Base-by-base conservation (phyloP, 768 basidiomycete genomes). In the Tricholomella constricta region DNA sequence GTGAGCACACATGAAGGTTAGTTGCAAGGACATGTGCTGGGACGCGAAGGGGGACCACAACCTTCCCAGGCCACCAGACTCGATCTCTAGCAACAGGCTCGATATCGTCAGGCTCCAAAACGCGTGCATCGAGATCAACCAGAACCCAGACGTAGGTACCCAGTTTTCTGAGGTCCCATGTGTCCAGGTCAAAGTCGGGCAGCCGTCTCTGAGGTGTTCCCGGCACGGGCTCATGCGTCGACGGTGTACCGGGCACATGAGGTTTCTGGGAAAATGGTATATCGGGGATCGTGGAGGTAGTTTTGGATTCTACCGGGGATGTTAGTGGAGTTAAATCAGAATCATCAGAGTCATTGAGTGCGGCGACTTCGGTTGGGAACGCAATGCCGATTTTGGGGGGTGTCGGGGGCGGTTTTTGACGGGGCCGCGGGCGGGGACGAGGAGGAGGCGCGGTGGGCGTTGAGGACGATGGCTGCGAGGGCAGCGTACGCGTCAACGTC, bases 51-150 rank as follows among this genome's bases (percentile, higher is more conserved):
- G 22, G 43, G 9, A 48, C 22, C 68, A 73, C 58, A 61, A 88
- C 88, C 73, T 78, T 77, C 25, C 76, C 85, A 19, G 88, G 88
- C 88, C 88, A 90, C 88, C 88, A 90, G 34, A 82, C 66, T 51
- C 65, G 57, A 26, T 69, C 68, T 11, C 54, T 65, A 2, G 62
- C 64, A 26, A 48, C 37, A 41, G 45, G 41, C 19, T 27, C 32
- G 19, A n/a, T 10, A 34, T 62, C 63, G 31, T 64, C 60, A n/a
- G 62, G 67, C 34, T 72, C 68, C 7, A 66, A 69, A 14, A 78
- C 63, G 10, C 63, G 54, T 14, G 73, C 75, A 5, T 57, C 62
- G 15, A 70, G 67, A 45, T 82, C 72, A 48, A 86, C 63, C 1
- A 80, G 70, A 8, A 85, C 75, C 82, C 83, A 85, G 3, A 83